Percentiles rank a stretch among this genome's conserved stretches.
Conservation (phyloP, 371 early-diverging fungal species). For the Dentiscutata heterogama region DNA sequence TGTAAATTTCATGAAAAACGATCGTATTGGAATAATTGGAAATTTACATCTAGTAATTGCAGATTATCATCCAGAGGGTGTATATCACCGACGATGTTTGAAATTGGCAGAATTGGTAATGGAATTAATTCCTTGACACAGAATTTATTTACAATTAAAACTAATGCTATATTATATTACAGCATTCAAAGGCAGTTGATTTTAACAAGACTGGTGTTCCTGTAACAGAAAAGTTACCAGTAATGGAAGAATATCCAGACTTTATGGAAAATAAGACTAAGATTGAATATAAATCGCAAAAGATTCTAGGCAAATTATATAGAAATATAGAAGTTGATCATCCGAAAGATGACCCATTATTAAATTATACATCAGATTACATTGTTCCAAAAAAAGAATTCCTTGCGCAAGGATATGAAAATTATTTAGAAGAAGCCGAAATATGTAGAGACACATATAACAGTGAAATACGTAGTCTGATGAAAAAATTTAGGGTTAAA, state of each 20-base stretch:
- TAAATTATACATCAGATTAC: conserved; percentile 31
- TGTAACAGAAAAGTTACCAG: conserved; percentile 55
- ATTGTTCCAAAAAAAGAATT: conserved; percentile 57
- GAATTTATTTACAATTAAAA: background rate
- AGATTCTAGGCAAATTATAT: conserved; percentile 73
- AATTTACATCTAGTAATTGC: conserved; percentile 79
- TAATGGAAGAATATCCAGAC: conserved; percentile 72
- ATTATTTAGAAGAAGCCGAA: conserved; percentile 65
- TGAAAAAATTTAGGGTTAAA: conserved; percentile 72
- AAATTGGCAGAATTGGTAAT: conserved; percentile 66
- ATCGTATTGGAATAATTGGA: conserved; percentile 83
- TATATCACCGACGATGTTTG: conserved; percentile 63
- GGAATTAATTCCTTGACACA: conserved; percentile 26
- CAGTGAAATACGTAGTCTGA: conserved; percentile 60
- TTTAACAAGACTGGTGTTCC: conserved; percentile 74
- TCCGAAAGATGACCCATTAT: conserved; percentile 15
- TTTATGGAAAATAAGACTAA: conserved; percentile 79
- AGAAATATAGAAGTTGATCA: conserved; percentile 56
- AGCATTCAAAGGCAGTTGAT: conserved; percentile 67
- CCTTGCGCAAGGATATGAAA: conserved; percentile 61
- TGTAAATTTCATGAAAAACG: conserved; percentile 76
- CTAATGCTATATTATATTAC: background rate
- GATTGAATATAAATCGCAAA: conserved; percentile 62
- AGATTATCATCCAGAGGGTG: conserved; percentile 64
- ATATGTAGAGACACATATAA: conserved; percentile 58